Percentiles rank a stretch among this genome's conserved stretches.
Evolutionary conservation across 768 basidiomycete genomes (phyloP).

Genomic region (Auriscalpium microsporum): DNA sequence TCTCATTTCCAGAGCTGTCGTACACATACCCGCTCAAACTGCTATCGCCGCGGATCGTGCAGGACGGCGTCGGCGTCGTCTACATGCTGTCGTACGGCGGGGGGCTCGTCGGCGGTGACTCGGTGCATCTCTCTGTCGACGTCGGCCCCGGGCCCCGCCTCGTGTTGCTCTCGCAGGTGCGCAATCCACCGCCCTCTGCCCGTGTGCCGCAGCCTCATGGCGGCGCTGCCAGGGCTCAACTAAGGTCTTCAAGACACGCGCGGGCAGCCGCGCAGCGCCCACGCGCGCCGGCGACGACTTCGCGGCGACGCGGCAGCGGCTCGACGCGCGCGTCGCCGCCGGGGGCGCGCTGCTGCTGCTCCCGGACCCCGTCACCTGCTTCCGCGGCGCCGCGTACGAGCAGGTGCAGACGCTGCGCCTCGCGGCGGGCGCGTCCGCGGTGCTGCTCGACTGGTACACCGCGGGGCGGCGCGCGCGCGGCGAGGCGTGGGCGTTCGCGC

Average conservation of each 20-base stretch:
- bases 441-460: slow-evolving; percentile 88
- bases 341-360: slow-evolving; percentile 65
- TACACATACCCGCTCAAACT: slow-evolving; percentile 86
- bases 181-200: not conserved
- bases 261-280: slow-evolving; percentile 46
- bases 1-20: slow-evolving; percentile 64
- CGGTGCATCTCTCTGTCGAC: slow-evolving; percentile 51
- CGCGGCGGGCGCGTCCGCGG: slow-evolving; percentile 47
- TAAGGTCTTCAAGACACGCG: slow-evolving; percentile 84
- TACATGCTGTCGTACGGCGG: slow-evolving; percentile 88
- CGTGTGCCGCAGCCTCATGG: not conserved
- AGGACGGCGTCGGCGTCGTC: slow-evolving; percentile 49
- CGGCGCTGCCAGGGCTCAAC: slow-evolving; percentile 65
- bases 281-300: not conserved
- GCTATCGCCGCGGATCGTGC: slow-evolving; percentile 55
- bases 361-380: slow-evolving; percentile 92
- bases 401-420: slow-evolving; percentile 79
- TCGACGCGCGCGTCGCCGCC: slow-evolving; percentile 47
- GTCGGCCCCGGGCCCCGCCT: slow-evolving; percentile 51
- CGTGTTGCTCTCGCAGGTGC: slow-evolving; percentile 80
- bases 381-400: slow-evolving; percentile 71
- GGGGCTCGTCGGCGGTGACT: slow-evolving; percentile 83
- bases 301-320: slow-evolving; percentile 49
- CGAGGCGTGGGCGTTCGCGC: slow-evolving; percentile 85
- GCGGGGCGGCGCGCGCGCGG: slow-evolving; percentile 76